Evolutionary conservation across 768 basidiomycete species (phyloP), one percentile per base, ranked within the genome.

Genomic region (Trametes villosa): DNA sequence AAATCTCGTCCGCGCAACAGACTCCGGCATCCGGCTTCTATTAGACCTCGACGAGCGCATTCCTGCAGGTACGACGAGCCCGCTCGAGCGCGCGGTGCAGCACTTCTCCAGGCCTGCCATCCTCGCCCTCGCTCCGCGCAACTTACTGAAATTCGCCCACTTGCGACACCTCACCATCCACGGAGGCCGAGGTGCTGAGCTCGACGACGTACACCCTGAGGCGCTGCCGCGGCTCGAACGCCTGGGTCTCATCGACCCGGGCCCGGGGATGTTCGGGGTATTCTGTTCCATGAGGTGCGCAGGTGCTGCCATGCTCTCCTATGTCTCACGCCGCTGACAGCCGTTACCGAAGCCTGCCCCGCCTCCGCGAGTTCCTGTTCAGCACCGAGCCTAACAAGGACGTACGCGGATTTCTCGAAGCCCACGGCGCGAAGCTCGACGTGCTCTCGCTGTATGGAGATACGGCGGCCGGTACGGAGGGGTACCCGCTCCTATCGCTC

Each of bases 261-360:
- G 56, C 3, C 27, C 48, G 18, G 40, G 15, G n/a, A 38, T 57
- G 29, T 49, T 42, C 18, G 15, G 27, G 20, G 36, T 57, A 17
- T 57, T 57, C 27, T 26, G 22, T 20, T 18, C 20, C 13, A 50
- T 57, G 48, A 47, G 34, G 56, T 57, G 24, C n/a, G 56, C 33
- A n/a, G n/a, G n/a, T n/a, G n/a, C n/a, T n/a, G n/a, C n/a, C n/a
- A n/a, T n/a, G n/a, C n/a, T n/a, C n/a, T n/a, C n/a, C n/a, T n/a
- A n/a, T n/a, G n/a, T n/a, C n/a, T n/a, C n/a, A n/a, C n/a, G n/a
- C n/a, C n/a, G n/a, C n/a, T n/a, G n/a, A n/a, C n/a, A n/a, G n/a
- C 8, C 15, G 36, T 38, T 24, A 8, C 24, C 24, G 24, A 18
- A 57, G 56, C n/a, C 46, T 57, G 11, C 56, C 56, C 5, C 36